phyloP scores from a whole-genome alignment of 495 filamentous ascomycete species.

The Podospora pseudocomata region DNA sequence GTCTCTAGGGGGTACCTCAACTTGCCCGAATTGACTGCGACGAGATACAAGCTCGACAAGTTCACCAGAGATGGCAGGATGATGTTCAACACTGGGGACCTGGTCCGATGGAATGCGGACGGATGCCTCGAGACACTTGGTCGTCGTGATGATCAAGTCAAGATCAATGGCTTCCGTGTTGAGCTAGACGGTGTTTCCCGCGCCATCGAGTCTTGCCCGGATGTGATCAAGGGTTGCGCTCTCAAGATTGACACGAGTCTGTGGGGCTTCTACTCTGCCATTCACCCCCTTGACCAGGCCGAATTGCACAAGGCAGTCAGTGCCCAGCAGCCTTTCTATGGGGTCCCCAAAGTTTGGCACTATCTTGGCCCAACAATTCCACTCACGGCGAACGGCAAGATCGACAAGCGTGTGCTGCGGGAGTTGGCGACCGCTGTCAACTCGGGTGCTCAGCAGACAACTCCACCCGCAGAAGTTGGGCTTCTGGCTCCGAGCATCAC shows the following conservation, averaged over 20 bases:
- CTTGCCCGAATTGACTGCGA: slow-evolving; percentile 33
- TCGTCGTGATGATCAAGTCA: slow-evolving; percentile 39
- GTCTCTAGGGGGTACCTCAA: slow-evolving; percentile 39
- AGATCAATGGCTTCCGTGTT: slow-evolving; percentile 41
- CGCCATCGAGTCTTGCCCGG: slow-evolving; percentile 29
- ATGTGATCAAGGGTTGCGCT: slow-evolving; percentile 33
- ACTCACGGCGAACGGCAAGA: slow-evolving; percentile 38
- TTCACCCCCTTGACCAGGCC: slow-evolving; percentile 13
- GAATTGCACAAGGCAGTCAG: slow-evolving; percentile 20
- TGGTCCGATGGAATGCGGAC: slow-evolving; percentile 33
- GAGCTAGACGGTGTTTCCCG: slow-evolving; percentile 38
- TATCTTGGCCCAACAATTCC: slow-evolving; percentile 26
- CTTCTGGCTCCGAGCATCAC: neutral
- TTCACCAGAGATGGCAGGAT: slow-evolving; percentile 32
- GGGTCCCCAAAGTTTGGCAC: slow-evolving; percentile 29
- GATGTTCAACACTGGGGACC: slow-evolving; percentile 40
- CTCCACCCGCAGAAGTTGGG: too few species aligned
- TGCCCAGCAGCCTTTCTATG: slow-evolving; percentile 35
- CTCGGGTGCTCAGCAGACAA: too few species aligned
- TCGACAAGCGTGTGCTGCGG: slow-evolving; percentile 34
- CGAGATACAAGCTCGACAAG: slow-evolving; percentile 33
- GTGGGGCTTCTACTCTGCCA: slow-evolving; percentile 34
- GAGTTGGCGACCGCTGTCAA: too few species aligned
- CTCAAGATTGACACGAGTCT: slow-evolving; percentile 32
- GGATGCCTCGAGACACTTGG: slow-evolving; percentile 35